Evolutionary conservation across 2,329 filamentous ascomycete genomes (phyloP), one percentile per base, ranked within the genome.

Genomic region (Alternaria triticina): DNA sequence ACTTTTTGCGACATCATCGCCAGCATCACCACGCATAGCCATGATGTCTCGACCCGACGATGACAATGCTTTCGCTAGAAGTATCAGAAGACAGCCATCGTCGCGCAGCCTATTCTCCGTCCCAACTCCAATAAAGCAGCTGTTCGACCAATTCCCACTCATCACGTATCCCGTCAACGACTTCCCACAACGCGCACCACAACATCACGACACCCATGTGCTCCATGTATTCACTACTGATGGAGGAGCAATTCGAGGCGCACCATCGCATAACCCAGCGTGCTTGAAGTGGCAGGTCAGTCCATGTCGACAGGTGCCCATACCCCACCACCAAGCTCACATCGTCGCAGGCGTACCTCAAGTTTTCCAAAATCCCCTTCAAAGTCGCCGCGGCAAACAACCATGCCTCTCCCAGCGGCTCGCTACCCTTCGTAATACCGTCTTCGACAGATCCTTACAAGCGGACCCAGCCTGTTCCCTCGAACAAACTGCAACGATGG

Each of bases 261-360:
- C 84, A 28, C 91, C 94, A 25, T 96, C 93, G 68, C 97, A 91
- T 82, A 98, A 98, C 78, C 96, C 96, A 11, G 89, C 90, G 62
- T 99, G 96, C 83, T 84, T 98, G 75, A 97, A 95, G 84, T 98
- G 94, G 94, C 96, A 98, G 91, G 93, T 95, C 73, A 70, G 88
- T 45, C 15, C 15, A 17, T 54, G 27, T 23, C 52, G 49, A 17
- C 10, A 50, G 13, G 4, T 23, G 15, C 13, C 23, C 17, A 49
- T 27, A 33, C 43, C 54, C 54, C 56, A 36, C 45, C 30, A 54
- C 56, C 51, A 25, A 61, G 57, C 64, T 67, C 44, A 70, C 47
- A 57, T 17, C 55, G 43, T 62, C 57, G n/a, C 65, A 97, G 93
- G 90, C 94, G 28, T 96, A 93, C 79, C 86, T 99, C 65, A 92